Evolutionary conservation across 371 early-diverging fungal species (phyloP).

Genomic region (Mortierella sp.): DNA sequence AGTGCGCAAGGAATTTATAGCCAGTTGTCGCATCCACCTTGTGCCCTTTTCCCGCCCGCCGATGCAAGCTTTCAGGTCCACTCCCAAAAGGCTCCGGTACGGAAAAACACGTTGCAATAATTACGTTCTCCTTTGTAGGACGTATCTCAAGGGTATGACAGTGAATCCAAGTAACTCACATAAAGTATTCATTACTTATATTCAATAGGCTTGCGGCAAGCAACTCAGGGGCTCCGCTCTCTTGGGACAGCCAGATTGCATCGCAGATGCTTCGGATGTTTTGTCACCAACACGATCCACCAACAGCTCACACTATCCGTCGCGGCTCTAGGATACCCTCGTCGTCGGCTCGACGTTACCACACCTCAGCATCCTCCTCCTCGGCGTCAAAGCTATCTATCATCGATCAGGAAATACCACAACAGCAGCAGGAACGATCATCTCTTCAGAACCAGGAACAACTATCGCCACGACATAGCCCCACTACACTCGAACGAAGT

Average conservation of each 20-base stretch:
- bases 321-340: constrained; percentile 6
- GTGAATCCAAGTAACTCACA: not conserved
- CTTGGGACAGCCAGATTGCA: constrained; percentile 49
- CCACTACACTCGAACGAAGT: not conserved
- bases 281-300: constrained; percentile 13
- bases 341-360: constrained; percentile 2
- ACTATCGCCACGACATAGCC: not conserved
- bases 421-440: not conserved
- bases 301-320: constrained; percentile 9
- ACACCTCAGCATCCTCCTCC: not conserved
- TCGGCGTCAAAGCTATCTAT: not conserved
- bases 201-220: constrained; percentile 11
- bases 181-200: not conserved
- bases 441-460: not conserved
- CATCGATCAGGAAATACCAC: constrained; percentile 3
- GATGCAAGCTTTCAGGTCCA: constrained; percentile 41
- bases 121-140: not conserved
- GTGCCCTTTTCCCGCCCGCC: not conserved
- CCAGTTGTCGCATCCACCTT: not conserved
- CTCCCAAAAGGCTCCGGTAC: constrained; percentile 8
- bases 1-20: not conserved
- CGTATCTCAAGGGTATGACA: too few relatives aligned
- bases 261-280: constrained; percentile 33
- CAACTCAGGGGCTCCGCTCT: constrained; percentile 15
- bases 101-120: not conserved